phyloP scores from a whole-genome alignment of 192 early-diverging fungal genomes.

The Backusella tarrabulga region DNA sequence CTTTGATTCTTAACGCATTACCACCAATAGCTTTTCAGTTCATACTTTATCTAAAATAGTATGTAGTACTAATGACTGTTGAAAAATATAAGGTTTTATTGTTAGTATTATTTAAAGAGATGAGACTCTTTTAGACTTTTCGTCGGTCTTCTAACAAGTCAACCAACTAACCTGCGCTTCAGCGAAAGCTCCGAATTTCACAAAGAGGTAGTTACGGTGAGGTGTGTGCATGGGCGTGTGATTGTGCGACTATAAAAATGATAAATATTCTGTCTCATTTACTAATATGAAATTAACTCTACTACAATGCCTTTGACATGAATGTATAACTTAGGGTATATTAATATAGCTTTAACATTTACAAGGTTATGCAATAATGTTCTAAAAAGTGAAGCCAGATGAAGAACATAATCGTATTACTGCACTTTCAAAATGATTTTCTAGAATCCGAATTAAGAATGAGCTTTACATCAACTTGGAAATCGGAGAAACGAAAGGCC shows the following conservation, averaged over 20 bases:
- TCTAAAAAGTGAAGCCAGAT: not conserved
- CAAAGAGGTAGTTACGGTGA: not conserved
- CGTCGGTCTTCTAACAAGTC: not conserved
- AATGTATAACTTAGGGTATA: not conserved
- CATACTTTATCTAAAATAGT: not conserved
- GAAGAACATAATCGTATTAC: not conserved
- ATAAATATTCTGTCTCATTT: not conserved
- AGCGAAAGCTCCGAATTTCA: not conserved
- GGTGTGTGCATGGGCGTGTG: not conserved
- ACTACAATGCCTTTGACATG: not conserved
- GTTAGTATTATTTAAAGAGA: not conserved
- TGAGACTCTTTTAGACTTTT: not conserved
- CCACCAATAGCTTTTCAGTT: not conserved
- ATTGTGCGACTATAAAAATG: not conserved
- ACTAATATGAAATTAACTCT: not conserved
- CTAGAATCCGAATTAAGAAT: constrained; percentile 1
- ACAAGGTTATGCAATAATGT: not conserved
- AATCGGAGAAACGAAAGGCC: not conserved
- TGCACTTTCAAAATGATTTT: not conserved
- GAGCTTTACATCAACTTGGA: not conserved
- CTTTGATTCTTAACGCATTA: not conserved
- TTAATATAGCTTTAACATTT: not conserved
- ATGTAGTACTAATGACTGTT: not conserved
- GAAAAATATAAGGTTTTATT: not conserved
- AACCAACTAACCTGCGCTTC: constrained; percentile 3